phyloP scores from a whole-genome alignment of 1,284 basidiomycete species.

The Ustilago tritici region DNA sequence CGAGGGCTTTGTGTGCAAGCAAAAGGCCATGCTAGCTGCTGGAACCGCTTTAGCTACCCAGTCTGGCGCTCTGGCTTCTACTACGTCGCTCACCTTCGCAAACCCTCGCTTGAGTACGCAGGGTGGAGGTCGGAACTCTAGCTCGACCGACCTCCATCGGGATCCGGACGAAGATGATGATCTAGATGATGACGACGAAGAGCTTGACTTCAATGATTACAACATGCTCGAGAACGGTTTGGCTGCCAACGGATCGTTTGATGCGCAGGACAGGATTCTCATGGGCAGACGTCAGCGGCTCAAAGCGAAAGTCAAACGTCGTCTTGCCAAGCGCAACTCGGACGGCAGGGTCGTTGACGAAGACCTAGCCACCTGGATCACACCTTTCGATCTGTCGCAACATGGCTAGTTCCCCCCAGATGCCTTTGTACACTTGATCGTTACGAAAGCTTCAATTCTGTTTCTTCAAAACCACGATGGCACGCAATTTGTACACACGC shows the following conservation, averaged over 20 bases:
- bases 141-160: slow-evolving; percentile 6
- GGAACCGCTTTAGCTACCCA: slow-evolving; percentile 18
- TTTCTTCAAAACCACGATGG: neutral
- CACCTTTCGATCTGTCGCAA: slow-evolving; percentile 53
- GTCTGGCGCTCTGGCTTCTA: slow-evolving; percentile 1
- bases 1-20: slow-evolving; percentile 49
- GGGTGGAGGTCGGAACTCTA: slow-evolving; percentile 7
- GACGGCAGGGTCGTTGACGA: slow-evolving; percentile 56
- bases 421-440: neutral
- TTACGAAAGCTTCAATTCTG: neutral
- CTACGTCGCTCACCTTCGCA: slow-evolving; percentile 2
- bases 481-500: neutral
- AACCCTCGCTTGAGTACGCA: slow-evolving; percentile 25
- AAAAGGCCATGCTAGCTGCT: slow-evolving; percentile 34
- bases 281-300: slow-evolving; percentile 52
- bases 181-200: slow-evolving; percentile 23
- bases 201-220: slow-evolving; percentile 43
- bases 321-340: slow-evolving; percentile 48
- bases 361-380: slow-evolving; percentile 60
- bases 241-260: slow-evolving; percentile 36
- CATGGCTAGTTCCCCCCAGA: slow-evolving; percentile 25
- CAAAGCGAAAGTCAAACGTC: slow-evolving; percentile 51
- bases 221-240: slow-evolving; percentile 27
- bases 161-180: slow-evolving; percentile 14
- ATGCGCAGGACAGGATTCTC: slow-evolving; percentile 40